Base-by-base conservation (phyloP, 768 basidiomycete species). In the Lyophyllum atratum region DNA sequence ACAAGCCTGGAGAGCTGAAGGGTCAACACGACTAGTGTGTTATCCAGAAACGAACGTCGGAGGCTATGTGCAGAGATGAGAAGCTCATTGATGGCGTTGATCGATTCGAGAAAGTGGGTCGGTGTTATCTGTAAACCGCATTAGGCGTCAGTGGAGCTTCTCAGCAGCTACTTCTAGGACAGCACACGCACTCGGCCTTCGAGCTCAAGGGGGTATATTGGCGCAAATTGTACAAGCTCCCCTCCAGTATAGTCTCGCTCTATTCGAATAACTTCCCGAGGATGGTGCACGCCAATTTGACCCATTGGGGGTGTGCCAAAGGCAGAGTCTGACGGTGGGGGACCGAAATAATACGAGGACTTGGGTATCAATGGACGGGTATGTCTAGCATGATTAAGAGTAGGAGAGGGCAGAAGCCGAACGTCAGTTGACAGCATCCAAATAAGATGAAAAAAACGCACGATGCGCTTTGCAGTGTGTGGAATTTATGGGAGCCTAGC, bases 191-290 rank as follows among this genome's bases (percentile, higher is more conserved):
- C 95, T 71, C 97, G 82, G 45, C 93, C 93, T 64, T 98, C 95
- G 5, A 99, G 78, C 71, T 99, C 97, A 40, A 95, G 74, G 1
- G 93, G 95, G 72, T 90, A 99, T 61, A 88, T 85, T 0, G 93
- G 83, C 31, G 92, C 82, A 70, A 99, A 97, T 73, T 98, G 96
- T 28, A 87, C 82, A 7, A 95, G 77, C 68, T 98, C 96, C 2
- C 96, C 97, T 0, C 87, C 87, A 14, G 78, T 84, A 70, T 97
- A 99, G 70, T 99, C 97, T 52, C 97, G 76, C 71, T 98, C 96
- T 40, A 99, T 77, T 44, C 96, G 80, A 50, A 99, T 76, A 56
- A 99, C 84, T 75, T 98, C 96, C 52, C 95, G 85, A 15, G 96
- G 95, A 63, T 92, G 87, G 68, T 97, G 92, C 22, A 88, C 73